Evolutionary conservation across 257 asterid genomes (phyloP).

Genomic region (Thymus quinquecostatus): DNA sequence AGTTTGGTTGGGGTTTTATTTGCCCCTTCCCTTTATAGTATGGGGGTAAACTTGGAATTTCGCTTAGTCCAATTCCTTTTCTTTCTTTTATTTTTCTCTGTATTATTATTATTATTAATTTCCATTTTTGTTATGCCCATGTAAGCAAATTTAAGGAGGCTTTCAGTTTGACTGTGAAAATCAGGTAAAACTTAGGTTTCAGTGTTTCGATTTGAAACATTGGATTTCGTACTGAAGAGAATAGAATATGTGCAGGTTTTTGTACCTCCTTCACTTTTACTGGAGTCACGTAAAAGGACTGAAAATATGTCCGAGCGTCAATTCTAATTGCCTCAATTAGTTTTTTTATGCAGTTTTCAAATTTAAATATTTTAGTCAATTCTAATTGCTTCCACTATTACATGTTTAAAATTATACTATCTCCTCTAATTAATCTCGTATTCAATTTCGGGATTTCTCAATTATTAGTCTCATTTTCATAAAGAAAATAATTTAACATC

Average conservation of each 20-base stretch:
- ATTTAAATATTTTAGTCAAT: too few species aligned
- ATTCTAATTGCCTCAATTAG: too few species aligned
- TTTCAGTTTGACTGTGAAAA: not conserved
- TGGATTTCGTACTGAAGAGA: constrained; percentile 24
- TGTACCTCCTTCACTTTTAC: not conserved
- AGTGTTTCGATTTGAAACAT: constrained; percentile 29
- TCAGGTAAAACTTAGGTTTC: constrained; percentile 31
- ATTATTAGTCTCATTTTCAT: too few species aligned
- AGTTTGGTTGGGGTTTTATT: not conserved
- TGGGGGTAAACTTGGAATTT: not conserved
- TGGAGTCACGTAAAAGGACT: too few species aligned
- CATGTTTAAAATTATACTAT: too few species aligned
- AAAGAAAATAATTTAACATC: too few species aligned
- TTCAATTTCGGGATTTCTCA: too few species aligned
- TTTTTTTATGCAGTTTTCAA: too few species aligned
- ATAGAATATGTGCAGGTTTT: not conserved
- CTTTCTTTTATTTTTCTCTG: not conserved
- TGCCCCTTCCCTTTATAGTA: constrained; percentile 21
- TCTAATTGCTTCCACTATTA: too few species aligned
- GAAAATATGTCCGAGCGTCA: too few species aligned
- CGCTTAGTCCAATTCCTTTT: not conserved
- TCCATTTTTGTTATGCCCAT: constrained; percentile 28
- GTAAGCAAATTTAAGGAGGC: constrained; percentile 38
- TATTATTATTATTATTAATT: not conserved
- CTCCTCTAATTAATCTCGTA: too few species aligned